Conservation (phyloP, 1,139 yeast genomes). For the Geotrichum siamense region DNA sequence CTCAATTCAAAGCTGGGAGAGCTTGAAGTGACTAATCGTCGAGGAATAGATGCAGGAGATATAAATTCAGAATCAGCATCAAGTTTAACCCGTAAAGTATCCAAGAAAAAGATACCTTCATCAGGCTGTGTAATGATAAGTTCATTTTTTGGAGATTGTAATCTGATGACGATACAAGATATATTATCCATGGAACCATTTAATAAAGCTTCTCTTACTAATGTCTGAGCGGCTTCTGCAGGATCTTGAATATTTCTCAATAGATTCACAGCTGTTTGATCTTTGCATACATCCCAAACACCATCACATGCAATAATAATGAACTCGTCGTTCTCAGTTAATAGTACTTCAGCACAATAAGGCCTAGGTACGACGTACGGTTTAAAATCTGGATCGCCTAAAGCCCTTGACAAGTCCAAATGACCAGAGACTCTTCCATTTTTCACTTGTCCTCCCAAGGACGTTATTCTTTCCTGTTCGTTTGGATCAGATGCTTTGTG, state of each 20-base stretch:
- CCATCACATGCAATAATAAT: slow-evolving; percentile 89
- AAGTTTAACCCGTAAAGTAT: background rate
- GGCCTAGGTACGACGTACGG: slow-evolving; percentile 71
- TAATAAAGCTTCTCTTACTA: slow-evolving; percentile 64
- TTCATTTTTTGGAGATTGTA: slow-evolving; percentile 8
- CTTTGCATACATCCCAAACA: slow-evolving; percentile 82
- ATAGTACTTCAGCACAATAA: slow-evolving; percentile 48
- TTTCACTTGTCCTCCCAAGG: slow-evolving; percentile 67
- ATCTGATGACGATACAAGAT: slow-evolving; percentile 67
- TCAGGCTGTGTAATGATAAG: background rate
- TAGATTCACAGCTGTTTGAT: slow-evolving; percentile 65
- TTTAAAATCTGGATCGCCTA: slow-evolving; percentile 81
- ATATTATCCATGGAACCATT: slow-evolving; percentile 76
- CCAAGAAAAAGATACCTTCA: background rate
- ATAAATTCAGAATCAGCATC: slow-evolving; percentile 2
- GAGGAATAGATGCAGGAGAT: background rate
- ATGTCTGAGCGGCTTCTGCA: slow-evolving; percentile 52
- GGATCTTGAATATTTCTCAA: slow-evolving; percentile 49
- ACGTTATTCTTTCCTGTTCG: slow-evolving; percentile 58
- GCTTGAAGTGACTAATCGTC: background rate
- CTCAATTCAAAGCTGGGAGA: background rate
- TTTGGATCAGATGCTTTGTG: slow-evolving; percentile 67
- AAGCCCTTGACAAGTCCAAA: slow-evolving; percentile 73
- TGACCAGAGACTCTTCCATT: slow-evolving; percentile 75
- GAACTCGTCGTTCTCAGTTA: slow-evolving; percentile 49